Evolutionary conservation across 139 green algal genomes (phyloP).

Genomic region (Chlamydomonas sp.): DNA sequence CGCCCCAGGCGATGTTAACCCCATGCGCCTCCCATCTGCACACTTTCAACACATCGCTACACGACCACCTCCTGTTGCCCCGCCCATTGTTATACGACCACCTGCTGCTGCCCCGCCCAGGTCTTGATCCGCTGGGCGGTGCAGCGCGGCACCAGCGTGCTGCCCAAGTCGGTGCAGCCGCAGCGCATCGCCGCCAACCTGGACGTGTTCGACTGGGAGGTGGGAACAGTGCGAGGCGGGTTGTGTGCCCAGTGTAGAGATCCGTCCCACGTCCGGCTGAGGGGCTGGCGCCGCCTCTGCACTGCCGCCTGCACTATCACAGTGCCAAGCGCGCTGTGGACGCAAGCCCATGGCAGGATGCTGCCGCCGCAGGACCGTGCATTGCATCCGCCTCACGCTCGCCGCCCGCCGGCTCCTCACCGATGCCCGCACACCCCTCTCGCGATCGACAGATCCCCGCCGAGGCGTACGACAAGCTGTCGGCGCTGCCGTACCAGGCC

Average conservation of each 20-base stretch:
- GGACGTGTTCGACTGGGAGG: conserved; percentile 76
- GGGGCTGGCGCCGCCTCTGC: conserved; percentile 70
- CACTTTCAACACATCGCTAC: not conserved
- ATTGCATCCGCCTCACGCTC: too few species aligned
- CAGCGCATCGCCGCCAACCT: conserved; percentile 88
- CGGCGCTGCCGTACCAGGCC: conserved; percentile 50
- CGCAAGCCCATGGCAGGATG: not conserved
- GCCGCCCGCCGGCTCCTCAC: not conserved
- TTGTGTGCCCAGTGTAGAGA: too few species aligned
- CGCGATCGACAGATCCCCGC: not conserved
- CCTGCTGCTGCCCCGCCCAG: conserved; percentile 48
- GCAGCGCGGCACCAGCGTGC: conserved; percentile 88
- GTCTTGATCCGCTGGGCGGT: conserved; percentile 91
- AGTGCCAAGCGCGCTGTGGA: not conserved
- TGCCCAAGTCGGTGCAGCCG: conserved; percentile 88
- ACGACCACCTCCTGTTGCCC: not conserved
- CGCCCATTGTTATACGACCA: too few species aligned
- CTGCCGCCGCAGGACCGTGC: too few species aligned
- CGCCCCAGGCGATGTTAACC: not conserved
- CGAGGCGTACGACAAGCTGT: not conserved
- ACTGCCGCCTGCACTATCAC: conserved; percentile 43
- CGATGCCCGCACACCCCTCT: not conserved
- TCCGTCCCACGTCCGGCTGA: conserved; percentile 39
- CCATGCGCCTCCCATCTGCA: not conserved
- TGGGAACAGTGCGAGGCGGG: too few species aligned